Evolutionary conservation across 805 yeast genomes (phyloP).

Genomic region (Pichia phayaonensis): DNA sequence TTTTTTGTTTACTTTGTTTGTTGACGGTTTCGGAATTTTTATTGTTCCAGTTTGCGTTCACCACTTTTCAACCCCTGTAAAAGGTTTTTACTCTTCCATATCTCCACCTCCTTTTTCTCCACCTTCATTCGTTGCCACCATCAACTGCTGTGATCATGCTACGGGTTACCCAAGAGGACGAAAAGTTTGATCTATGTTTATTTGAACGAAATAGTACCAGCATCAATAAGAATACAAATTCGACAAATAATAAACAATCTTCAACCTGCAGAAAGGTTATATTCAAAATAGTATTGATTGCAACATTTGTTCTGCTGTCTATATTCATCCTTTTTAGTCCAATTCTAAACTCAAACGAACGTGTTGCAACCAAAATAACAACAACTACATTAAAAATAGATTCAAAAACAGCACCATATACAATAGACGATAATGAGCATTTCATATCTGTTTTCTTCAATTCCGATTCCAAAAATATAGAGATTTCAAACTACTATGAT

Average conservation of each 20-base stretch:
- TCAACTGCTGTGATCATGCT: neutral
- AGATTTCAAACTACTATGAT: neutral
- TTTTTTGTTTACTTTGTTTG: neutral
- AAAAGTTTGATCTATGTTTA: neutral
- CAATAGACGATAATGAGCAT: neutral
- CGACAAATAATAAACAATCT: neutral
- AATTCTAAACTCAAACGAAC: neutral
- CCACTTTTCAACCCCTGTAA: neutral
- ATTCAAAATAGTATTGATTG: neutral
- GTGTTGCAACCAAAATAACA: neutral
- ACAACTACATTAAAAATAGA: neutral
- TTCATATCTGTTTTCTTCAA: neutral
- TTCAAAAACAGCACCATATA: neutral
- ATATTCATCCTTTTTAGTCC: neutral
- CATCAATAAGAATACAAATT: neutral
- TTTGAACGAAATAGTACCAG: neutral
- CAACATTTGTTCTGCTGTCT: neutral
- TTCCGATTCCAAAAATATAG: neutral
- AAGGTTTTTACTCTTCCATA: neutral
- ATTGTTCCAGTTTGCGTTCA: neutral
- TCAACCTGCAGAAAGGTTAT: neutral
- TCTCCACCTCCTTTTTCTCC: neutral
- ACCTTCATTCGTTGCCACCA: neutral
- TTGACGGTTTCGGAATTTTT: neutral
- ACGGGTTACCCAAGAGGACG: neutral